Evolutionary conservation across 2,329 filamentous ascomycete species (phyloP), one percentile per base, ranked within the genome.

Genomic region (Aspergillus melleus): DNA sequence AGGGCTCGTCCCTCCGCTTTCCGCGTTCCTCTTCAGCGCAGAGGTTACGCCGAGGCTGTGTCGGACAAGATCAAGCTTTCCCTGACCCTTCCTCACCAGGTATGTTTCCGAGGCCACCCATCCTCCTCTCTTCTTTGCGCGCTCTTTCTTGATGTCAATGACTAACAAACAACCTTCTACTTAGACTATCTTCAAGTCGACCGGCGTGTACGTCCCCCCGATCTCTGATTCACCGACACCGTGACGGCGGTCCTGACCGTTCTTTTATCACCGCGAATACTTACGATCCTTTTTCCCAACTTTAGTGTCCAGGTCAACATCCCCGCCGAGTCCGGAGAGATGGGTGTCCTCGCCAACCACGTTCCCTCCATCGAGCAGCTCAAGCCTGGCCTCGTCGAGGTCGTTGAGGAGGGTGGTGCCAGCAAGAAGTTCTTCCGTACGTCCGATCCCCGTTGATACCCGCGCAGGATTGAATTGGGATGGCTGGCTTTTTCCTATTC

Each of bases 291-390:
- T 88, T 86, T n/a, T 42, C 36, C 14, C 84, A 86, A 85, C 79
- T 88, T 82, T 68, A 84, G 82, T 76, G 88, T 98, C 76, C 95
- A 99, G 85, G 95, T 99, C 85, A 99, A 99, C 87, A 89, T 99
- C 75, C 90, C 95, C 78, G 95, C 95, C 76, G 95, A 96, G 80
- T 96, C 93, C 65, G 95, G 95, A 79, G 95, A 98, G 74, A 99
- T 99, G 95, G 95, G 95, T 90, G 90, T 99, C 73, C 90, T 99
- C 77, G 95, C 95, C 79, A 96, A 95, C 86, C 95, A 99, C 87
- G 95, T 99, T 74, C 93, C 95, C 67, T 92, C 93, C 64, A 98
- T 99, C 76, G 95, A 99, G 86, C 95, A 99, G 86, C 86, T 99
- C 80, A 96, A 96, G 87, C 93, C 95, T 63, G 95, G 95, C 75